phyloP scores from a whole-genome alignment of 2,329 filamentous ascomycete genomes.

The Colletotrichum cuscutae region DNA sequence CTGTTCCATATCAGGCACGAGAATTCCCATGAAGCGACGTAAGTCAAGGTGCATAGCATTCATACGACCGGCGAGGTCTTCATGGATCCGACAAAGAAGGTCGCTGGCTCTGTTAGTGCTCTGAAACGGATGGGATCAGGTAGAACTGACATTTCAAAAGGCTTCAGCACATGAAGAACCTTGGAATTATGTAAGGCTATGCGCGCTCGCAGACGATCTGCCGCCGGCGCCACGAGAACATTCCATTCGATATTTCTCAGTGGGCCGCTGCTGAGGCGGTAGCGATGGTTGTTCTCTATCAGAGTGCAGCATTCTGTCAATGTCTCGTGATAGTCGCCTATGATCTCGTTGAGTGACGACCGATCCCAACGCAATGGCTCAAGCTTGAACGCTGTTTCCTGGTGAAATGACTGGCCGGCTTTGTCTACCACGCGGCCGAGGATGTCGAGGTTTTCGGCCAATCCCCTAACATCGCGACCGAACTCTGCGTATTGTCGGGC shows the following conservation, averaged over 20 bases:
- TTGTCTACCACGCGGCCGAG: conserved; percentile 42
- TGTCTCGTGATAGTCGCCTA: conserved; percentile 45
- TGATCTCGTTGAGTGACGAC: conserved; percentile 38
- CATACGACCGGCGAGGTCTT: conserved; percentile 35
- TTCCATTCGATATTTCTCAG: conserved; percentile 50
- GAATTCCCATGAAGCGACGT: conserved; percentile 36
- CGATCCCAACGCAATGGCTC: conserved; percentile 37
- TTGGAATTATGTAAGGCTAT: conserved; percentile 48
- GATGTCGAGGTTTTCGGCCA: conserved; percentile 45
- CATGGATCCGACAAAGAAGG: conserved; percentile 41
- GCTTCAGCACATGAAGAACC: conserved; percentile 46
- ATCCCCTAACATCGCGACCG: conserved; percentile 42
- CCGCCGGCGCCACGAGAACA: conserved; percentile 45
- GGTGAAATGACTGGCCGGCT: conserved; percentile 42
- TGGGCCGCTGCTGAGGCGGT: conserved; percentile 39
- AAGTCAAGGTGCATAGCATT: conserved; percentile 33
- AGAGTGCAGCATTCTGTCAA: conserved; percentile 45
- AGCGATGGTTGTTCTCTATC: conserved; percentile 43
- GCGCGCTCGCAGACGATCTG: conserved; percentile 44
- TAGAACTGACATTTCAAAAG: conserved; percentile 47
- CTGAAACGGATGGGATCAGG: too few species aligned
- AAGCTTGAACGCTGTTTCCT: conserved; percentile 36
- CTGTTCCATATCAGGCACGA: conserved; percentile 37
- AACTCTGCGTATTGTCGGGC: conserved; percentile 47
- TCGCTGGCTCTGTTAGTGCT: conserved; percentile 39